phyloP scores from a whole-genome alignment of 441 rosid species.

The Adansonia madagascariensis region DNA sequence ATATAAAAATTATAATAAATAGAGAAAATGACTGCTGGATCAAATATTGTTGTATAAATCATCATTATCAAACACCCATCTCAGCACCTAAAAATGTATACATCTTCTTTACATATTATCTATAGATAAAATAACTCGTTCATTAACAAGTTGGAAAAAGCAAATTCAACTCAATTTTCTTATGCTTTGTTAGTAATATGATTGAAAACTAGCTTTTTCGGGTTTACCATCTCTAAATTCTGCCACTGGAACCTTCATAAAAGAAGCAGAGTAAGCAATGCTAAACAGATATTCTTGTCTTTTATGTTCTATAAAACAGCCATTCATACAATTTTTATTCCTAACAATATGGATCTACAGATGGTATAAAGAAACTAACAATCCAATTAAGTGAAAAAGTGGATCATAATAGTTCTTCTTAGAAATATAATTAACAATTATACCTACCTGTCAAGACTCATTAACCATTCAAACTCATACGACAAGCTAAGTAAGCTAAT shows the following conservation, averaged over 20 bases:
- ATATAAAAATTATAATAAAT: not conserved
- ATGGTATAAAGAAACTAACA: not conserved
- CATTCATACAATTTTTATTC: not conserved
- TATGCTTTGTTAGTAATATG: not conserved
- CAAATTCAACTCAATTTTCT: not conserved
- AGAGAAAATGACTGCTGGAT: not conserved
- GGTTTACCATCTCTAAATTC: not conserved
- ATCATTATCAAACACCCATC: slow-evolving; percentile 6
- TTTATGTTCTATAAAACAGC: not conserved
- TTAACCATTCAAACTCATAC: not conserved
- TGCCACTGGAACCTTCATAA: not conserved
- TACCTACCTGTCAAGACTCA: not conserved
- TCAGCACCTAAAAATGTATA: not conserved
- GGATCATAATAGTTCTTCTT: slow-evolving; percentile 9
- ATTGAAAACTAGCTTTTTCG: not conserved
- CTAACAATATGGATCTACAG: not conserved
- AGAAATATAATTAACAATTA: not conserved
- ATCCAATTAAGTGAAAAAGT: not conserved
- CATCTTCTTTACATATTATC: not conserved
- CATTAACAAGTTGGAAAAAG: not conserved
- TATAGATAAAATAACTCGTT: not conserved
- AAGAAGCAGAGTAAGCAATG: not conserved
- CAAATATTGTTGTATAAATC: not conserved
- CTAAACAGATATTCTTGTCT: not conserved
- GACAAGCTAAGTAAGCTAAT: not conserved